Conservation (phyloP, 345 rosid genomes). For the Lepidium sativum region DNA sequence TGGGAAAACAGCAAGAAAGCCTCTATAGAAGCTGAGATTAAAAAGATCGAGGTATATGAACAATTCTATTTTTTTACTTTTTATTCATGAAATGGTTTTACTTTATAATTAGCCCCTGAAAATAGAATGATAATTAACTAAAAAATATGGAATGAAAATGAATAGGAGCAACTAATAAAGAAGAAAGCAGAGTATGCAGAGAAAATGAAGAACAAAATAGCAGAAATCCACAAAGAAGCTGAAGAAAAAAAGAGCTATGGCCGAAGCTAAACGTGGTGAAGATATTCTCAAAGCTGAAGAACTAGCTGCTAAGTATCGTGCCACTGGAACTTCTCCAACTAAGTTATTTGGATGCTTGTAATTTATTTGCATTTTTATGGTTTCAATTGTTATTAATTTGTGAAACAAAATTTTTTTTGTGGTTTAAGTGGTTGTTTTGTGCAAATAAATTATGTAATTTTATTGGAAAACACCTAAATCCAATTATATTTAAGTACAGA, state of each 20-base stretch:
- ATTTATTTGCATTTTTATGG: background rate
- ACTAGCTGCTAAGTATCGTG: constrained; percentile 69
- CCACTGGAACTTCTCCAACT: constrained; percentile 66
- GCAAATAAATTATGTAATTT: too few species aligned
- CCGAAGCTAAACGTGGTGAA: constrained; percentile 75
- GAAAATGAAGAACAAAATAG: constrained; percentile 79
- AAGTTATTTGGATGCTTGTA: constrained; percentile 35
- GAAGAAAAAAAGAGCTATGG: constrained; percentile 74
- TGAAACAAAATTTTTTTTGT: background rate
- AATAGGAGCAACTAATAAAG: constrained; percentile 69
- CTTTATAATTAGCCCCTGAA: background rate
- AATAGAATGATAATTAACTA: background rate
- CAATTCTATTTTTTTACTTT: background rate
- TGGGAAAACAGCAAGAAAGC: constrained; percentile 32
- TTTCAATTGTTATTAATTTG: background rate
- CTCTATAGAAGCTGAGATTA: constrained; percentile 22
- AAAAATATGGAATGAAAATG: too few species aligned
- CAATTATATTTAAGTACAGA: too few species aligned
- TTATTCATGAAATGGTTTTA: background rate
- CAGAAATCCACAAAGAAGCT: constrained; percentile 64
- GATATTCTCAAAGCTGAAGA: constrained; percentile 90
- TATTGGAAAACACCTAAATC: too few species aligned
- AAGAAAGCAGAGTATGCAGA: constrained; percentile 66
- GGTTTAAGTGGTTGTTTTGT: background rate
- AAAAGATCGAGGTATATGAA: constrained; percentile 14